Conservation (phyloP, 2,329 filamentous ascomycete species). For the Fusarium fracticaudum region DNA sequence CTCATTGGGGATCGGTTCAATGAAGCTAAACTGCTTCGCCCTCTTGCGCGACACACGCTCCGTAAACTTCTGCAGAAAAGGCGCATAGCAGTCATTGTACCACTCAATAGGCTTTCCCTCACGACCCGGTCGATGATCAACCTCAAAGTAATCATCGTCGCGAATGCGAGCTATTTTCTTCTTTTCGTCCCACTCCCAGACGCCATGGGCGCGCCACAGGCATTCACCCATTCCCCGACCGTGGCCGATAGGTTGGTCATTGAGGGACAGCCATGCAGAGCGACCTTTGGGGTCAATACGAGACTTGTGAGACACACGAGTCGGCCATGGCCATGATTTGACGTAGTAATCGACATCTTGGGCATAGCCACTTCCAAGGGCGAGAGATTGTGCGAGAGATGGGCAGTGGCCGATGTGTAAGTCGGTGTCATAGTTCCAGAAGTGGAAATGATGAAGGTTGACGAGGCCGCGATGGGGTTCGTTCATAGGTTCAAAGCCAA, state of each 20-base stretch:
- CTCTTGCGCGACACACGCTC: constrained; percentile 47
- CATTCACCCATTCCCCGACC: constrained; percentile 46
- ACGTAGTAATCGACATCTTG: constrained; percentile 52
- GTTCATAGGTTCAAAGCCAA: constrained; percentile 56
- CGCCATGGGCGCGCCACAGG: constrained; percentile 53
- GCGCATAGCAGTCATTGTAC: constrained; percentile 55
- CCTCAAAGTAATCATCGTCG: constrained; percentile 49
- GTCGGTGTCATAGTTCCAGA: constrained; percentile 55
- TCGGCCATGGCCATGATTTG: constrained; percentile 55
- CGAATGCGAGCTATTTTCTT: constrained; percentile 42
- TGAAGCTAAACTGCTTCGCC: constrained; percentile 47
- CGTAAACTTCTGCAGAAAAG: constrained; percentile 51
- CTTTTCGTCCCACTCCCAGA: constrained; percentile 49
- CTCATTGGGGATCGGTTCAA: constrained; percentile 55
- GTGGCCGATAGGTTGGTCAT: constrained; percentile 8
- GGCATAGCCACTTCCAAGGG: constrained; percentile 51
- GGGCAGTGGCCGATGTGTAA: constrained; percentile 54
- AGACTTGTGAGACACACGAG: constrained; percentile 49
- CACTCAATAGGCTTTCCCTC: constrained; percentile 51
- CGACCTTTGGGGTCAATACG: constrained; percentile 50
- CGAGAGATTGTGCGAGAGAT: constrained; percentile 50
- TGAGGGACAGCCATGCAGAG: constrained; percentile 47
- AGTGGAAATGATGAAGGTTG: constrained; percentile 51
- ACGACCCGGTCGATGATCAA: constrained; percentile 50
- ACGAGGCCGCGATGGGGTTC: constrained; percentile 55